Conservation (phyloP, 257 asterid species). For the Echites panduratus region DNA sequence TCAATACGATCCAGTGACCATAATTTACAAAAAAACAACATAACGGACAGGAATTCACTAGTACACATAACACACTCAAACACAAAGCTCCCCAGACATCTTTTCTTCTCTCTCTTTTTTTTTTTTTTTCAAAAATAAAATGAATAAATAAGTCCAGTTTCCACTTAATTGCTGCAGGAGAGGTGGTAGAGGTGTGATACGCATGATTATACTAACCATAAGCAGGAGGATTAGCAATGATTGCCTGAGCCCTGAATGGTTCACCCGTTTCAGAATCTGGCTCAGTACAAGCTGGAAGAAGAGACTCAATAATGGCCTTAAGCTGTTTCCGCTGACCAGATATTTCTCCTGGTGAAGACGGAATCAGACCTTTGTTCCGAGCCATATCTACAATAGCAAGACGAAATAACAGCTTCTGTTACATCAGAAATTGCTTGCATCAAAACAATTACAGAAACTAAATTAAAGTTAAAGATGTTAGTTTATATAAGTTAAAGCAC, state of each 20-base stretch:
- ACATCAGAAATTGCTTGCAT: not conserved
- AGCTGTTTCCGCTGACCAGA: conserved; percentile 73
- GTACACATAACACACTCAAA: not conserved
- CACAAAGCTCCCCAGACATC: not conserved
- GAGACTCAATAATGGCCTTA: conserved; percentile 87
- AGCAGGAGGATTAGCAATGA: conserved; percentile 99
- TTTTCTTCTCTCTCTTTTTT: not conserved
- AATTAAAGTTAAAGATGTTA: conserved; percentile 2
- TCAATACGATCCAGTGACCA: not conserved
- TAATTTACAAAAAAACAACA: not conserved
- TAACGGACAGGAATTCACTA: not conserved
- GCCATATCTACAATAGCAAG: conserved; percentile 70
- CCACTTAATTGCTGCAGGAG: not conserved
- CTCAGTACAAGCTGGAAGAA: conserved; percentile 97
- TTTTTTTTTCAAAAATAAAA: no score
- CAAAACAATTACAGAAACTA: conserved; percentile 1
- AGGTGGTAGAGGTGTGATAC: not conserved
- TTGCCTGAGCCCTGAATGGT: conserved; percentile 94
- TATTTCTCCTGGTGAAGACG: conserved; percentile 84
- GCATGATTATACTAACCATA: conserved; percentile 57
- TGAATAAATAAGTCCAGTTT: no score
- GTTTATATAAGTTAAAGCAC: not conserved
- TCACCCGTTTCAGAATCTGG: conserved; percentile 73
- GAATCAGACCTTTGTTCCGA: conserved; percentile 93
- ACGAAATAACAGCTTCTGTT: conserved; percentile 1